A percentile compares a stretch with the other conserved stretches of the same genome.
Conservation (phyloP, 169 alveolate genomes). For the Eimeria acervulina region DNA sequence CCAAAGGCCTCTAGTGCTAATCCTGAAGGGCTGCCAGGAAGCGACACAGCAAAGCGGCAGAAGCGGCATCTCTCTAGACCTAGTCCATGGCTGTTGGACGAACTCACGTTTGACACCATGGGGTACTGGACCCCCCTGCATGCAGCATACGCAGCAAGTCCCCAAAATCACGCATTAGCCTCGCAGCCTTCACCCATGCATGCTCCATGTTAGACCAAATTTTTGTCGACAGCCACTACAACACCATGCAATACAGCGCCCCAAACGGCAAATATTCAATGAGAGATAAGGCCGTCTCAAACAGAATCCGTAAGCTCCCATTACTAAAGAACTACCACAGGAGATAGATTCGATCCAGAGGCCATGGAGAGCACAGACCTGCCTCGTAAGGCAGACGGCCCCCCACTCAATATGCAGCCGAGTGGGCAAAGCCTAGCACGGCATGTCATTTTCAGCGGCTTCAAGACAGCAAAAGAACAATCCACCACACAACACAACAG, state of each 20-base stretch:
- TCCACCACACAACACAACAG: background rate
- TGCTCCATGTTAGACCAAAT: background rate
- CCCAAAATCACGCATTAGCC: background rate
- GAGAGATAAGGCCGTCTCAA: background rate
- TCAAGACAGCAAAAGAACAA: background rate
- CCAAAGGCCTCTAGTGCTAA: background rate
- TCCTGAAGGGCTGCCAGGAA: background rate
- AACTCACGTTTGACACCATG: background rate
- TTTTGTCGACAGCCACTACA: background rate
- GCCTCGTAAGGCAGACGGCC: background rate
- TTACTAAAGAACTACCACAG: background rate
- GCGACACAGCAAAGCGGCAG: background rate
- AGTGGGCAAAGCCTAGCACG: background rate
- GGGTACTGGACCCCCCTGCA: background rate
- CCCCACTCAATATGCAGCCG: background rate
- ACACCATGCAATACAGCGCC: background rate
- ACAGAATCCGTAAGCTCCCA: background rate
- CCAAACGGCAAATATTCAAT: background rate
- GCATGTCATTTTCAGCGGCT: background rate
- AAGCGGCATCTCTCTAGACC: background rate
- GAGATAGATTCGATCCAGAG: background rate
- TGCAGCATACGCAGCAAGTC: background rate
- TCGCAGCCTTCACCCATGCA: background rate
- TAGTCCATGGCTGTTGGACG: background rate
- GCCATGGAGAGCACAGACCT: background rate